Evolutionary conservation across 176 grass and related monocot genomes (phyloP).

Genomic region (Oryza meridionalis): DNA sequence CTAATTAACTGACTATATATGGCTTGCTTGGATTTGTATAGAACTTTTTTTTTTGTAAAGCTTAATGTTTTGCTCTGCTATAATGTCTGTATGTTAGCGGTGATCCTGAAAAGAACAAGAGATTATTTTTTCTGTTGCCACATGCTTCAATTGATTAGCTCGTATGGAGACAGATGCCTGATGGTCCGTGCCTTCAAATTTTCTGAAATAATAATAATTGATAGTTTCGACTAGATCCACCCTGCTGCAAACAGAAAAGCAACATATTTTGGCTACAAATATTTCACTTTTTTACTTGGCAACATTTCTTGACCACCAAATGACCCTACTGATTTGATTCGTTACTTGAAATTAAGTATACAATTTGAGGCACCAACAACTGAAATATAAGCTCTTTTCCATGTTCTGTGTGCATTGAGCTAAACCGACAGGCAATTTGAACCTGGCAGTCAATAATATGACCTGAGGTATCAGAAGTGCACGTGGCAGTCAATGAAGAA

Average conservation of each 20-base stretch:
- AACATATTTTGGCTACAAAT: not conserved
- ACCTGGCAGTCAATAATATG: not conserved
- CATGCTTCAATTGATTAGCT: constrained; percentile 7
- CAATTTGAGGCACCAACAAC: not conserved
- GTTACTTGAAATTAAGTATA: not conserved
- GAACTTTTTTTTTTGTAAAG: too few relatives aligned
- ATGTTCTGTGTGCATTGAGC: not conserved
- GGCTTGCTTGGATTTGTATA: not conserved
- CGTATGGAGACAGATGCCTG: not conserved
- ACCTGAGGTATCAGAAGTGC: not conserved
- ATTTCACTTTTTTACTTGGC: not conserved
- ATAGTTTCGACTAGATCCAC: not conserved
- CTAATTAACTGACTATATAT: too few relatives aligned
- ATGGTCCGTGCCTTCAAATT: not conserved
- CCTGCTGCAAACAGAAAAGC: not conserved
- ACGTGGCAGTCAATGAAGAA: not conserved
- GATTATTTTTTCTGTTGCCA: not conserved
- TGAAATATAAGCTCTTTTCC: not conserved
- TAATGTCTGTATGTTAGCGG: not conserved
- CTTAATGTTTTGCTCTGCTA: too few relatives aligned
- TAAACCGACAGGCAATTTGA: not conserved
- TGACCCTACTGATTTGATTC: not conserved
- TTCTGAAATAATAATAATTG: not conserved
- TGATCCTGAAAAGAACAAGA: not conserved
- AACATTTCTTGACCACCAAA: not conserved